A percentile compares a stretch with the other conserved stretches of the same genome.
Evolutionary conservation across 805 yeast species (phyloP).

Genomic region (Wickerhamiella shivajii): DNA sequence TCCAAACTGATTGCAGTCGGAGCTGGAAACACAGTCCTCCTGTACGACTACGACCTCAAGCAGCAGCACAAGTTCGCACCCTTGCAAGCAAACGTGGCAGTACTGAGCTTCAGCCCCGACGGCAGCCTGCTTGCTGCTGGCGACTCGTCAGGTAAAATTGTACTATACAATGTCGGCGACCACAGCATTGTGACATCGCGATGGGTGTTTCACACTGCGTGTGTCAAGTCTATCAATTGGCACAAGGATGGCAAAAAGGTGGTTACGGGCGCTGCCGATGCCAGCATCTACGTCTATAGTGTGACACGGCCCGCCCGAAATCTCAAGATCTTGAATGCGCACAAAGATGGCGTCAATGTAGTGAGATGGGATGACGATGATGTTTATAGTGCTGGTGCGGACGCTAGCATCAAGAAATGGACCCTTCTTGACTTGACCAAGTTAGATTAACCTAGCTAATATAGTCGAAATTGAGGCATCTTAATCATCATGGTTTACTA

Average conservation of each 20-base stretch:
- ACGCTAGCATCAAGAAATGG: conserved; percentile 74
- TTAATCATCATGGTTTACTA: background rate
- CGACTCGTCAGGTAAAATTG: conserved; percentile 72
- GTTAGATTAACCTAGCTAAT: no score
- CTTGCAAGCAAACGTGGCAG: conserved; percentile 48
- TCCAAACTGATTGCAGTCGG: conserved; percentile 36
- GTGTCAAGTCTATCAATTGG: conserved; percentile 69
- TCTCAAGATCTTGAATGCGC: conserved; percentile 61
- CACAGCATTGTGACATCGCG: conserved; percentile 53
- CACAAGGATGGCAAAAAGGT: conserved; percentile 53
- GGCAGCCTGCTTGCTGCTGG: conserved; percentile 66
- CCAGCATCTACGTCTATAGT: conserved; percentile 65
- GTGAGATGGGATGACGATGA: conserved; percentile 50
- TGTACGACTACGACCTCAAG: conserved; percentile 28
- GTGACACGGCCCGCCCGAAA: conserved; percentile 66
- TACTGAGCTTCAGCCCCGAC: conserved; percentile 55
- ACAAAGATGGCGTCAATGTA: conserved; percentile 71
- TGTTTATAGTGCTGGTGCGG: conserved; percentile 62
- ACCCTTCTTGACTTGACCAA: conserved; percentile 13
- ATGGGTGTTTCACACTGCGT: conserved; percentile 92
- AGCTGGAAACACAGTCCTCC: conserved; percentile 29
- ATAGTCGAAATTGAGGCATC: no score
- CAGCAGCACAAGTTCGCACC: conserved; percentile 28
- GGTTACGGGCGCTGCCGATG: conserved; percentile 73
- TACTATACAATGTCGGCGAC: conserved; percentile 46